Conservation (phyloP, 352 stramenopile genomes). For the Pythium dissimile region DNA sequence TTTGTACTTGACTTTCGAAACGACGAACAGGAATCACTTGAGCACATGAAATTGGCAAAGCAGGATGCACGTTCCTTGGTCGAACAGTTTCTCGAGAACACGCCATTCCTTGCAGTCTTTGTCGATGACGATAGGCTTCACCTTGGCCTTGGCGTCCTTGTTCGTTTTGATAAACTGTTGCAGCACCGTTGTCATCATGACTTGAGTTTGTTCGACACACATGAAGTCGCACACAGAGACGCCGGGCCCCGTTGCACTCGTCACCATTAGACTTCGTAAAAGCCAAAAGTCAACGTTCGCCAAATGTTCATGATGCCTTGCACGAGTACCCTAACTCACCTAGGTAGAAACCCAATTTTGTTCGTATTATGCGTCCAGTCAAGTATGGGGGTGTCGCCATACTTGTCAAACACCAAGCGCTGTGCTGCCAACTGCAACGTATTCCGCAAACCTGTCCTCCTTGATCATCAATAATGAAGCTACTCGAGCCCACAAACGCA, state of each 20-base stretch:
- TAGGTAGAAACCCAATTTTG: slow-evolving; percentile 21
- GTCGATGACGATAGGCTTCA: slow-evolving; percentile 24
- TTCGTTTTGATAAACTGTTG: slow-evolving; percentile 1
- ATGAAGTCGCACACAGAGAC: slow-evolving; percentile 25
- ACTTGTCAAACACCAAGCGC: slow-evolving; percentile 8
- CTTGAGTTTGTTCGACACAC: slow-evolving; percentile 13
- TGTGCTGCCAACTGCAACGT: slow-evolving; percentile 12
- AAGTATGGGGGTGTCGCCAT: slow-evolving; percentile 16
- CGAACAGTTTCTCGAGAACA: slow-evolving; percentile 6
- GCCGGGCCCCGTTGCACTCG: slow-evolving; percentile 11
- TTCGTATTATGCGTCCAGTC: slow-evolving; percentile 30
- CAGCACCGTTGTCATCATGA: slow-evolving; percentile 11
- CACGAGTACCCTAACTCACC: slow-evolving; percentile 3
- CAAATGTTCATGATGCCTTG: background rate
- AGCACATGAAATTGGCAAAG: slow-evolving; percentile 25
- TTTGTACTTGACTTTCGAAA: background rate
- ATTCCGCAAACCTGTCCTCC: background rate
- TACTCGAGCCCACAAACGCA: background rate
- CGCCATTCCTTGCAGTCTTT: slow-evolving; percentile 28
- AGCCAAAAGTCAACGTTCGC: background rate
- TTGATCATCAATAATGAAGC: slow-evolving; percentile 1
- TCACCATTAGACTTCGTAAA: slow-evolving; percentile 19
- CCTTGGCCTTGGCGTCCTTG: background rate
- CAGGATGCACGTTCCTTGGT: background rate
- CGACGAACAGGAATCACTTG: slow-evolving; percentile 1